Percentiles rank a stretch among this genome's conserved stretches.
Evolutionary conservation across 2,329 filamentous ascomycete genomes (phyloP).

Genomic region (Calonectria naviculata): DNA sequence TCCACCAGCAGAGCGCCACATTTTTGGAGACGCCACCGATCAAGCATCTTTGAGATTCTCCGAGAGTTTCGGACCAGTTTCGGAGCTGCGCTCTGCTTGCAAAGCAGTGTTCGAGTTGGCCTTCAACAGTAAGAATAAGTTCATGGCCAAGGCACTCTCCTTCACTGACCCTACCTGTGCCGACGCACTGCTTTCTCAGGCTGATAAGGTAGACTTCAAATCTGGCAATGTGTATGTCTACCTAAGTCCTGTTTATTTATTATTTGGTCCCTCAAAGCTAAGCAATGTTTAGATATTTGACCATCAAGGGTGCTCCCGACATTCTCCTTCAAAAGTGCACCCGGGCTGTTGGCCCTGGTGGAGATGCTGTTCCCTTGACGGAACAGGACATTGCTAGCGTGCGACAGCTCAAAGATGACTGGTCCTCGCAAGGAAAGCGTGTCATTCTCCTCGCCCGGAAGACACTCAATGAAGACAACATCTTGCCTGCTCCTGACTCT

Average conservation of each 20-base stretch:
- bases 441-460: constrained; percentile 76
- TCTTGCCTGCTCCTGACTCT: constrained; percentile 49
- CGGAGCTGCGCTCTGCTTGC: constrained; percentile 71
- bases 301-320: constrained; percentile 83
- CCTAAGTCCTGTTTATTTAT: too few species aligned
- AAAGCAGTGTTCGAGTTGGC: constrained; percentile 74
- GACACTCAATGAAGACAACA: constrained; percentile 52
- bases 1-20: constrained; percentile 69
- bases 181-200: constrained; percentile 26
- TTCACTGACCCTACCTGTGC: constrained; percentile 52
- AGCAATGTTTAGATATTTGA: constrained; percentile 61
- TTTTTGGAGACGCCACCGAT: constrained; percentile 82
- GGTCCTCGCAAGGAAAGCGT: constrained; percentile 75
- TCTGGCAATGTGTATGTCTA: constrained; percentile 8
- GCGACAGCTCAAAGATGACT: constrained; percentile 71
- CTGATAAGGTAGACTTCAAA: constrained; percentile 15
- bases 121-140: constrained; percentile 89
- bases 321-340: constrained; percentile 74
- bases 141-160: constrained; percentile 74
- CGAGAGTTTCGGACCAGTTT: constrained; percentile 66
- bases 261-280: too few species aligned
- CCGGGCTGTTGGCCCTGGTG: constrained; percentile 66
- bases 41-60: constrained; percentile 80
- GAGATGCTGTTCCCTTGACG: constrained; percentile 60
- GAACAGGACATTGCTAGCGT: constrained; percentile 57